Evolutionary conservation across 805 yeast genomes (phyloP).

Genomic region (Schwanniomyces yamadae): DNA sequence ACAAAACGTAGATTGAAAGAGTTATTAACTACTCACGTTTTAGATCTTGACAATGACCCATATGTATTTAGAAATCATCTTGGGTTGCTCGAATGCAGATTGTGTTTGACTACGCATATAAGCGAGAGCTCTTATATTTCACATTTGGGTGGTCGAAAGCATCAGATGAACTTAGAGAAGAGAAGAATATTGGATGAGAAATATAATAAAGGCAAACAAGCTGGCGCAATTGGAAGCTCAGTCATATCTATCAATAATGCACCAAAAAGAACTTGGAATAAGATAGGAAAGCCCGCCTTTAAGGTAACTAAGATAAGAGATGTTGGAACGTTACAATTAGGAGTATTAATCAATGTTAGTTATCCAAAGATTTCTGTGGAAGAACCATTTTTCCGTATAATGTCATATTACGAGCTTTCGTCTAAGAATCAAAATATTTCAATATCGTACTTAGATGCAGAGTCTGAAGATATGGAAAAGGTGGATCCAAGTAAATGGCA

Average conservation of each 20-base stretch:
- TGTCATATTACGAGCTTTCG: slow-evolving; percentile 70
- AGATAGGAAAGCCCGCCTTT: slow-evolving; percentile 74
- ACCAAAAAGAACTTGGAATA: slow-evolving; percentile 47
- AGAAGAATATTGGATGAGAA: slow-evolving; percentile 44
- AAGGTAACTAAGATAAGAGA: slow-evolving; percentile 69
- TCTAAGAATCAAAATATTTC: slow-evolving; percentile 38
- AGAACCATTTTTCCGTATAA: slow-evolving; percentile 67
- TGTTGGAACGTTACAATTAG: slow-evolving; percentile 54
- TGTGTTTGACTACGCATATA: slow-evolving; percentile 81
- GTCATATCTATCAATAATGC: slow-evolving; percentile 36
- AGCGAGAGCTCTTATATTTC: slow-evolving; percentile 78
- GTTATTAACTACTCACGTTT: slow-evolving; percentile 50
- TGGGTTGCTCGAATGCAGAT: slow-evolving; percentile 81
- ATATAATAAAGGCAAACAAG: slow-evolving; percentile 21
- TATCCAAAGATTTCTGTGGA: slow-evolving; percentile 49
- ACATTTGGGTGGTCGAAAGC: slow-evolving; percentile 83
- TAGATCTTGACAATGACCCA: slow-evolving; percentile 66
- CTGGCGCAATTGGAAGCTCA: slow-evolving; percentile 9
- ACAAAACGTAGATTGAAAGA: slow-evolving; percentile 67
- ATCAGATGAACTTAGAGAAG: slow-evolving; percentile 67
- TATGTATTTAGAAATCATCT: slow-evolving; percentile 79
- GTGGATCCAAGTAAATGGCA: slow-evolving; percentile 47
- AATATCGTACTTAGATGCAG: slow-evolving; percentile 24
- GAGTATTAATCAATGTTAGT: slow-evolving; percentile 63
- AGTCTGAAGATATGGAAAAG: slow-evolving; percentile 17